Evolutionary conservation across 345 rosid genomes (phyloP).

Genomic region (Theobroma cacao): DNA sequence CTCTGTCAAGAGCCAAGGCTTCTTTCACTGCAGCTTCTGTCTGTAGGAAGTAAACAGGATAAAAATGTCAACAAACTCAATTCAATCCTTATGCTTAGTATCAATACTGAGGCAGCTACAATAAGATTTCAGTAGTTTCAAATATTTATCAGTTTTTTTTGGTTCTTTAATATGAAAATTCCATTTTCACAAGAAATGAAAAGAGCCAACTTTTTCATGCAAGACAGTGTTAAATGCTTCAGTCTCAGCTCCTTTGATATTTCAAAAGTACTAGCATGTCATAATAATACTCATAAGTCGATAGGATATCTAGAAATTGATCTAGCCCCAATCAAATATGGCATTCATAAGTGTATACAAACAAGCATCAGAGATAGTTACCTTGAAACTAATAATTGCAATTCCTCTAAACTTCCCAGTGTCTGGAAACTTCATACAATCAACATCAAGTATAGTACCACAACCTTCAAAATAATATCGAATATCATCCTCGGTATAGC

Average conservation of each 20-base stretch:
- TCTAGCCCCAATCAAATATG: background rate
- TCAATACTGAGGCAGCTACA: background rate
- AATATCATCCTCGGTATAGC: constrained; percentile 82
- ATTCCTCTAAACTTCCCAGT: constrained; percentile 88
- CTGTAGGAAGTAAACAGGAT: background rate
- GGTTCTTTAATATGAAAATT: background rate
- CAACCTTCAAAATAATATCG: constrained; percentile 77
- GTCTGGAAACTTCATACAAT: constrained; percentile 86
- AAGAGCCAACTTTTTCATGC: background rate
- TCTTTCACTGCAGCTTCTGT: constrained; percentile 12
- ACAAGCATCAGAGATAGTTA: background rate
- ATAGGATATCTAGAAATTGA: background rate
- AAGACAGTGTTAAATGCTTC: constrained; percentile 37
- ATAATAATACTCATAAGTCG: background rate
- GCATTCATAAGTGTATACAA: background rate
- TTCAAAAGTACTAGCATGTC: background rate
- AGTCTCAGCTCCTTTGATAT: constrained; percentile 74
- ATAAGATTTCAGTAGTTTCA: background rate
- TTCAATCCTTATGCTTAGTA: no score
- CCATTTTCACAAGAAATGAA: background rate
- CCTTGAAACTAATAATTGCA: constrained; percentile 68
- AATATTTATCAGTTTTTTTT: background rate
- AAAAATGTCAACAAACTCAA: constrained; percentile 4
- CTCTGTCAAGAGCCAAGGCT: constrained; percentile 19
- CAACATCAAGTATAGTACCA: constrained; percentile 71